Evolutionary conservation across 192 early-diverging fungal genomes (phyloP).

Genomic region (Geosiphon pyriformis): DNA sequence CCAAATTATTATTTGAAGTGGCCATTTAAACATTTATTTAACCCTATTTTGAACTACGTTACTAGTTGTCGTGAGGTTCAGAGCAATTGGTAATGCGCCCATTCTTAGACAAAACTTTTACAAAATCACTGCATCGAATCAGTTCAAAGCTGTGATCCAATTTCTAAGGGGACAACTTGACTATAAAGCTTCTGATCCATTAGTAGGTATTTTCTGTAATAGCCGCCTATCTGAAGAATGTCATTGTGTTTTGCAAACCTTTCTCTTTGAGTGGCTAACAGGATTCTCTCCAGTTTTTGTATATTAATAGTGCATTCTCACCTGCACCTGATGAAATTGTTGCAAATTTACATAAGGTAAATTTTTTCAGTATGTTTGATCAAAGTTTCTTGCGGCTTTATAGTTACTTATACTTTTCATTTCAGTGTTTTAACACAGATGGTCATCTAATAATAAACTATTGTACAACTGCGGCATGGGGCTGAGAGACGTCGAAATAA

Average conservation of each 20-base stretch:
- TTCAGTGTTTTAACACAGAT: conserved; percentile 76
- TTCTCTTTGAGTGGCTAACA: neutral
- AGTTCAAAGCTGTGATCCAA: conserved; percentile 78
- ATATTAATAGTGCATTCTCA: conserved; percentile 91
- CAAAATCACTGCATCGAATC: conserved; percentile 77
- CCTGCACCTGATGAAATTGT: conserved; percentile 90
- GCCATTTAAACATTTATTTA: neutral
- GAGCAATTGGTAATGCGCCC: conserved; percentile 81
- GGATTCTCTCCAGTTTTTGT: conserved; percentile 63
- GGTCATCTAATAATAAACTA: conserved; percentile 86
- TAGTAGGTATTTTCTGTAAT: conserved; percentile 43
- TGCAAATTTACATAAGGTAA: conserved; percentile 72
- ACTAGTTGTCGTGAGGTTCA: conserved; percentile 82
- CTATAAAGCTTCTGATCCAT: conserved; percentile 65
- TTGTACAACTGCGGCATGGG: conserved; percentile 88
- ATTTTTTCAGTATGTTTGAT: neutral
- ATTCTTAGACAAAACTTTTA: conserved; percentile 84
- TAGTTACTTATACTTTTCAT: neutral
- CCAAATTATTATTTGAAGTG: neutral
- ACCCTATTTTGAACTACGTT: neutral
- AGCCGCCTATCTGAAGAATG: neutral
- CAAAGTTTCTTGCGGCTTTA: neutral
- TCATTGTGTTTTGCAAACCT: neutral
- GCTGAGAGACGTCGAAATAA: too few relatives aligned
- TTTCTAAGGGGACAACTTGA: conserved; percentile 81